Evolutionary conservation across 2,329 filamentous ascomycete genomes (phyloP).

Genomic region (Verticillium zaregamsianum): DNA sequence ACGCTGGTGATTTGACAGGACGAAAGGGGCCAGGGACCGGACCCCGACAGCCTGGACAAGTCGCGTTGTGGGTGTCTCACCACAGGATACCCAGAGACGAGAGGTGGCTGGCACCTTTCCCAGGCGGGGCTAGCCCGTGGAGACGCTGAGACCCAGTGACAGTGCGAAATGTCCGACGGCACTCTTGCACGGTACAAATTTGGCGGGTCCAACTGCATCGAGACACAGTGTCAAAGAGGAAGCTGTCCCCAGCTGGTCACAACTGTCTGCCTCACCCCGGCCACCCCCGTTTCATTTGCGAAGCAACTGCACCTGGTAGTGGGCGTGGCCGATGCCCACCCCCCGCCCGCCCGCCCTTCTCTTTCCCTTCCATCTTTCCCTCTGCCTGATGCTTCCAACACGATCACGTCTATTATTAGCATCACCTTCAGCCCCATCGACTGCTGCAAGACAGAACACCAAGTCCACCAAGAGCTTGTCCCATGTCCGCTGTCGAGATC

Average conservation of each 20-base stretch:
- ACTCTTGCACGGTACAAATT: neutral
- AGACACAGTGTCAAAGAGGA: neutral
- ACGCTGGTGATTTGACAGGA: neutral
- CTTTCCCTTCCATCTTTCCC: conserved; percentile 14
- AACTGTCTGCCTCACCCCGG: neutral
- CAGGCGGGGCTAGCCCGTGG: neutral
- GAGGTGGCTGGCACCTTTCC: neutral
- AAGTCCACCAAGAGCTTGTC: conserved; percentile 17
- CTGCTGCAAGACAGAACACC: conserved; percentile 29
- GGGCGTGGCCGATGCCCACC: conserved; percentile 2
- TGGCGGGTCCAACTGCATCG: fast-evolving
- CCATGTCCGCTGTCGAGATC: conserved; percentile 14
- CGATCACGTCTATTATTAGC: conserved; percentile 48
- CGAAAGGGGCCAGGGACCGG: neutral
- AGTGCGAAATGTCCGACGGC: neutral
- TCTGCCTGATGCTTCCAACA: conserved; percentile 28
- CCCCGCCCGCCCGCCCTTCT: conserved; percentile 6
- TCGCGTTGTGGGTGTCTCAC: neutral
- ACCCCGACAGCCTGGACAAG: neutral
- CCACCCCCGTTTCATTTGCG: conserved; percentile 2
- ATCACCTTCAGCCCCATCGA: conserved; percentile 46
- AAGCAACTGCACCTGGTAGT: conserved; percentile 5
- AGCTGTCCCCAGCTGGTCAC: neutral
- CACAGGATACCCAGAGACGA: neutral
- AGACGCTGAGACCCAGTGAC: neutral